Base-by-base conservation (phyloP, 2,329 filamentous ascomycete species). In the Aspergillus sp. region DNA sequence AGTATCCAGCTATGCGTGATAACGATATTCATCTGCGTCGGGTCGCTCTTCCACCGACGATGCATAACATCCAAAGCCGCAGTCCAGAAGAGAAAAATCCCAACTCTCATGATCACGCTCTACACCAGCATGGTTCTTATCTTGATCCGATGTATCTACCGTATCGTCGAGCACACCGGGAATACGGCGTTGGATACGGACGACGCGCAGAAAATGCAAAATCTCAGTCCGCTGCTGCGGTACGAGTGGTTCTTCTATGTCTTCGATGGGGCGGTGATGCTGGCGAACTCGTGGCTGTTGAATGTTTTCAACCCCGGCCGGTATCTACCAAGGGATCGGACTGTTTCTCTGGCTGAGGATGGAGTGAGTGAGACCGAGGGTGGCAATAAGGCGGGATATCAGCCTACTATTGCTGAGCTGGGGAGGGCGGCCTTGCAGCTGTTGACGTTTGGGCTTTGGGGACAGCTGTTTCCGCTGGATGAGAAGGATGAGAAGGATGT, bases 191-290 rank as follows among this genome's bases (percentile, higher is more conserved):
- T 80, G 6, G 71, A 79, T 37, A 67, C 72, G 19, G 72, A 72
- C 2, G 68, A 71, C 17, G 43, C 66, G 23, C 66, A 70, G 2
- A 41, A n/a, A 1, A 40, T 64, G 1, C 12, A 43, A 4, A 62
- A 73, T 6, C 69, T 82, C 2, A 79, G 75, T 11, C 77, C 81
- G 0, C 70, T 84, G 21, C 58, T 85, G n/a, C 76, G 81, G 21
- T 82, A 84, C 62, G 83, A 87, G 68, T 83, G 79, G 77, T 86
- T 79, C 69, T 86, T 86, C 60, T 84, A 82, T 64, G 75, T 85
- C 19, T 86, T 86, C 57, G 84, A 87, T 70, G 80, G 77, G 1
- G 62, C 66, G 0, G 67, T 84, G 12, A 86, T 86, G 84, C 63
- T 85, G 1, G 41, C 64, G 45, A 86, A 86, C 62, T 73, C 74